Base-by-base conservation (phyloP, 495 filamentous ascomycete species). In the Neurospora sp. region DNA sequence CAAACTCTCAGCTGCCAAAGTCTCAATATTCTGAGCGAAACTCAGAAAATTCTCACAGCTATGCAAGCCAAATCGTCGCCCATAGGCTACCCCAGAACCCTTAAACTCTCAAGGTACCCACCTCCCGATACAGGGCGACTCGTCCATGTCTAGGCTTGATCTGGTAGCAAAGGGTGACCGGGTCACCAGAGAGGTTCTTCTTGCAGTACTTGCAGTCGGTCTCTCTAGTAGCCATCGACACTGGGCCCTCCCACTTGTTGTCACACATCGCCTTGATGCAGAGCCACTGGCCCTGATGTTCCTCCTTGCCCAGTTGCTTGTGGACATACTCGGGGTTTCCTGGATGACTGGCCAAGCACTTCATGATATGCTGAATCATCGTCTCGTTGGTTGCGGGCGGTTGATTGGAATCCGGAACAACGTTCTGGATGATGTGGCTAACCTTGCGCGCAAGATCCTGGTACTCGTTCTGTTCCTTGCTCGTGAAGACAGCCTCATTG, bases 201-300 rank as follows among this genome's bases (percentile, higher is more conserved):
- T 46, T 71, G 31, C 72, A 74, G 41, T 71, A 74, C 16, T 70
- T 23, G 44, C 72, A 74, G 12, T 31, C 40, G 23, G 9, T 31
- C n/a, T 74, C 72, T 39, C 54, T 35, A 14, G 54, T 66, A 18
- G 23, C 42, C 40, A 71, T 35, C n/a, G 40, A 71, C n/a, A 54
- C 69, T 8, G 5, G 31, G 8, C 72, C 72, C 42, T 48, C 31
- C 72, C 72, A 74, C 23, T 62, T 38, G 11, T 27, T 39, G 37
- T 74, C 72, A 14, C 72, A 74, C 35, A 74, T 71, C 1, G 72
- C 72, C 41, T 74, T 71, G 35, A 74, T 27, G 37, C 72, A 74
- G 16, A 74, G 69, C 72, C 72, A 74, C n/a, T 71, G 38, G 23
- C 70, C 31, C 11, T 74, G 69, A 31, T 54, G 39, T 35, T 46